Base-by-base conservation (phyloP, 257 asterid genomes). In the Plantago elongata region DNA sequence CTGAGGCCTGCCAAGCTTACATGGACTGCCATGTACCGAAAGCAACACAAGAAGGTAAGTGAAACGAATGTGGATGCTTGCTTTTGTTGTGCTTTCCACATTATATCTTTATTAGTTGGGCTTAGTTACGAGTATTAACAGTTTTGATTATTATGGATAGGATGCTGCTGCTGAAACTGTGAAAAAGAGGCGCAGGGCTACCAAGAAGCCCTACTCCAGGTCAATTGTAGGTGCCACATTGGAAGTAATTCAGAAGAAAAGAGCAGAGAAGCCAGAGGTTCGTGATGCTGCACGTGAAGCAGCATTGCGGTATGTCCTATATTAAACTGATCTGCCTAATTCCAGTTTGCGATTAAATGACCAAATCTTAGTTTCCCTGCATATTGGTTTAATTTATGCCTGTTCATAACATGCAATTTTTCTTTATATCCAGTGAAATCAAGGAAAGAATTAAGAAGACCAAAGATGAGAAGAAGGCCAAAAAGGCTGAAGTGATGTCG, bases 261-360 rank as follows among this genome's bases (percentile, higher is more conserved):
- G 97, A 68, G 40, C 82, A 10, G 97, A 90, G 71, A 90, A 88
- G 74, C 88, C 96, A 10, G 96, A 87, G 65, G 96, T 90, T 9
- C 84, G 97, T 58, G 97, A 87, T 77, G 97, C 97, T 63, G 97
- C 97, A 0, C 82, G 95, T 45, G 97, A 89, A 70, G 97, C 97
- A 29, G 95, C 97, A 42, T 78, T 90, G 13, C 89, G 95, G 93
- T 88, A 79, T 50, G 63, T 9, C 49, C n/a, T 4, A 1, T 3
- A 12, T 15, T 54, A 9, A 11, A 44, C 22, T 29, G 27, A 22
- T 22, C 27, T 22, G 2, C 27, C 27, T 22, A 22, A 22, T 22
- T 1, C 27, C 27, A 22, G 13, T 14, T 9, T 22, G 27, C 27
- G 27, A 22, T 22, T 2, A 22, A 22, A 22, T 22, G 27, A 22